Evolutionary conservation across 345 rosid species (phyloP).

Genomic region (Syzygium aqueum): DNA sequence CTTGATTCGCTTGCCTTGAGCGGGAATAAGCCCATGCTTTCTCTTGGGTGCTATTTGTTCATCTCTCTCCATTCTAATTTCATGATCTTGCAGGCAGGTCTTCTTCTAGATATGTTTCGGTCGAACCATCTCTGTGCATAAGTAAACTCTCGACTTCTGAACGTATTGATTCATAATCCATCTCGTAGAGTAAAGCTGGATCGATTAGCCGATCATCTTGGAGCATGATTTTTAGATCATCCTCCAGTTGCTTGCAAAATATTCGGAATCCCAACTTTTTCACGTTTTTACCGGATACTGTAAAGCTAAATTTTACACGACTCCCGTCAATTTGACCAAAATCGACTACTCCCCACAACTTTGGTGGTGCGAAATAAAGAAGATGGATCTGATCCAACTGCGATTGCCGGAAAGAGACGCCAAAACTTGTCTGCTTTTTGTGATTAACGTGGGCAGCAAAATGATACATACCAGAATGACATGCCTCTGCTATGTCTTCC

Average conservation of each 20-base stretch:
- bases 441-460: not conserved
- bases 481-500: no score
- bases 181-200: not conserved
- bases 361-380: not conserved
- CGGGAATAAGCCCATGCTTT: not conserved
- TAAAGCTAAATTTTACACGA: not conserved
- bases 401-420: no score
- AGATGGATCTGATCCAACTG: rapidly evolving
- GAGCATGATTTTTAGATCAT: not conserved
- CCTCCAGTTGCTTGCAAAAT: not conserved
- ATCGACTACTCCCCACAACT: no score
- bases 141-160: not conserved
- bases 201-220: not conserved
- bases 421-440: no score
- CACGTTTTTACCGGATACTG: rapidly evolving
- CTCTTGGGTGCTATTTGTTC: not conserved
- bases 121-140: not conserved
- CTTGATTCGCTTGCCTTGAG: not conserved
- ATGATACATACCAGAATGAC: no score
- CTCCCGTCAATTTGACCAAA: not conserved
- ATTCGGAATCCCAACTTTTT: not conserved
- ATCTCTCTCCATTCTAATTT: not conserved
- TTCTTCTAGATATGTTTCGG: not conserved
- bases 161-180: not conserved
- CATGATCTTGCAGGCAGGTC: not conserved